Percentiles rank a stretch among this genome's conserved stretches.
Evolutionary conservation across 495 filamentous ascomycete genomes (phyloP).

Genomic region (Opeltia flavorubescens): DNA sequence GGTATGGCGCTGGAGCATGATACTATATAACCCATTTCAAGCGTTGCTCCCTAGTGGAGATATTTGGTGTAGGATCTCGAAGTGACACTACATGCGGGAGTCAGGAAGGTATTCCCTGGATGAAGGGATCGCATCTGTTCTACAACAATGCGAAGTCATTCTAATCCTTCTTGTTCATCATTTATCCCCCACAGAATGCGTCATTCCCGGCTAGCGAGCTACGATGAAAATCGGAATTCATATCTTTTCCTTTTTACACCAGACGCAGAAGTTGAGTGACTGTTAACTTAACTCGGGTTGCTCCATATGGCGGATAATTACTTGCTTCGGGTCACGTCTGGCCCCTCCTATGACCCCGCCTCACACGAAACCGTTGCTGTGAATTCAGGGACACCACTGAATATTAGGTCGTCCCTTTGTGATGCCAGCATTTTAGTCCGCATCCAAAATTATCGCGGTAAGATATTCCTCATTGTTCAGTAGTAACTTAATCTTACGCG

Average conservation of each 20-base stretch:
- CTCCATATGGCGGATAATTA: constrained; percentile 45
- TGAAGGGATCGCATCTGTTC: no score
- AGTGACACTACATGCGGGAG: no score
- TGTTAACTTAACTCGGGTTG: background rate
- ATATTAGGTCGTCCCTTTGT: constrained; percentile 45
- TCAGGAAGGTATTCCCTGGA: no score
- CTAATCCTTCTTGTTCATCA: no score
- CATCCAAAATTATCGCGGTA: constrained; percentile 48
- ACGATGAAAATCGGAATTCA: no score
- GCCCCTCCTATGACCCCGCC: constrained; percentile 51
- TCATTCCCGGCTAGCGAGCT: no score
- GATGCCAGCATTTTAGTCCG: constrained; percentile 52
- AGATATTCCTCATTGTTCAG: background rate
- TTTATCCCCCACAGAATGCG: no score
- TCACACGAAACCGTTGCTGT: constrained; percentile 57
- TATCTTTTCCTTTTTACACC: background rate
- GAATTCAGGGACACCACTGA: constrained; percentile 43
- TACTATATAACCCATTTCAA: no score
- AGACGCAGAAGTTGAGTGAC: background rate
- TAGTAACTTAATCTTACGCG: background rate
- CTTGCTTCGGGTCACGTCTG: constrained; percentile 58
- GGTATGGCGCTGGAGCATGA: no score
- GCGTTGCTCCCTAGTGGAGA: no score
- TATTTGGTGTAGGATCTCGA: no score
- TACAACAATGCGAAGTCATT: no score